phyloP scores from a whole-genome alignment of 106 monocot genomes.

The Dioscorea alata region DNA sequence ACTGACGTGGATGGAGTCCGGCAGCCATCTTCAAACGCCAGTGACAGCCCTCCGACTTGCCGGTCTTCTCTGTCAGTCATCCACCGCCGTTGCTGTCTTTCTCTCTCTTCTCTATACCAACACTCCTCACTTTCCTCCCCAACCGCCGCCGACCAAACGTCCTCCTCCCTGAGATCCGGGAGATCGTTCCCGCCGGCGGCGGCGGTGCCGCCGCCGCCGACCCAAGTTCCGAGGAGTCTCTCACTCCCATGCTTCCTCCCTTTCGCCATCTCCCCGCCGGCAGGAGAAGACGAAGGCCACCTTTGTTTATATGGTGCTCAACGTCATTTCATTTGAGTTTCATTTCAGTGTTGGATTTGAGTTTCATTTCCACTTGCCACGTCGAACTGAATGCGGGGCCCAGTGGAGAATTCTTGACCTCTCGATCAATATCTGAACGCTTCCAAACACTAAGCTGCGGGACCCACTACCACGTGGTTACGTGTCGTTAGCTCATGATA shows the following conservation, averaged over 20 bases:
- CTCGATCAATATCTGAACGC: background rate
- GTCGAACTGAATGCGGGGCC: background rate
- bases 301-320: background rate
- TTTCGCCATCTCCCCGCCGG: constrained; percentile 37
- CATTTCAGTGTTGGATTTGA: background rate
- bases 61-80: background rate
- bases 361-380: background rate
- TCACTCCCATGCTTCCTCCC: constrained; percentile 14
- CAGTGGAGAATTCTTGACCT: background rate
- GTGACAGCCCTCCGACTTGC: constrained; percentile 31
- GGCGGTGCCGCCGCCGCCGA: background rate
- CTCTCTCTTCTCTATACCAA: too few species aligned
- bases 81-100: background rate
- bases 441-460: background rate
- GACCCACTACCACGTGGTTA: background rate
- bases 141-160: constrained; percentile 38
- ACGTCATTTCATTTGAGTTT: constrained; percentile 2
- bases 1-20: constrained; percentile 1
- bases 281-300: too few species aligned
- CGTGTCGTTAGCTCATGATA: background rate
- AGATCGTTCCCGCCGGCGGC: constrained; percentile 18
- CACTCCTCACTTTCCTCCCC: too few species aligned
- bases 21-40: constrained; percentile 22
- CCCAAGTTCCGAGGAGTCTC: constrained; percentile 20
- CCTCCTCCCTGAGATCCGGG: constrained; percentile 47